Base-by-base conservation (phyloP, 2,329 filamentous ascomycete species). In the Cryphonectria carpinicola region DNA sequence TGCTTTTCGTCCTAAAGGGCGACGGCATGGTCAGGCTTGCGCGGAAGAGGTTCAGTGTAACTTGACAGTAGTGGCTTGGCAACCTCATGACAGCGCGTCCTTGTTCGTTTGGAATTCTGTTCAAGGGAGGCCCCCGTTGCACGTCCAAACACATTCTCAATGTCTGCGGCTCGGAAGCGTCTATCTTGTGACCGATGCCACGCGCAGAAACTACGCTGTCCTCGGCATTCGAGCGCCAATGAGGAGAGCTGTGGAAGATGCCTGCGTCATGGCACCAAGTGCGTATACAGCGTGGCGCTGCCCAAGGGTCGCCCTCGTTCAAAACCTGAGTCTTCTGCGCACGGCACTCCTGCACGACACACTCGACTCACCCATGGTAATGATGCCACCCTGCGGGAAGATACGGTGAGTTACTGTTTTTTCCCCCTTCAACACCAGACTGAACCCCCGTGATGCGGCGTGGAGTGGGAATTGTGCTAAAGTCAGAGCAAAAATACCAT, bases 141-240 rank as follows among this genome's bases (percentile, higher is more conserved):
- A 14, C 13, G n/a, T 14, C n/a, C 37, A n/a, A 49, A n/a, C n/a
- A 54, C 49, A 25, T 54, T 8, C n/a, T 25, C 49, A 22, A 58
- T 32, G 22, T 54, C 49, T 25, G 11, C 49, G 8, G 10, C 49
- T 25, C 49, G 49, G 11, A 54, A 54, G 13, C 56, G 56, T 19
- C 56, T 37, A 7, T 65, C 62, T 28, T 65, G 62, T 28, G 39
- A 65, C 35, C 62, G 62, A 19, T 65, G 62, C n/a, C 62, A 65
- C 28, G 62, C 62, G 7, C 62, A 65, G 11, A 65, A 65, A 19
- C 19, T 65, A 28, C 62, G 62, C 22, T 65, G 62, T 46, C 56
- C 56, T 7, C 49, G 49, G 14, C 11, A 61, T n/a, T 61, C 56
- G 13, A 32, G 14, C 28, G 56, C 28, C 11, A 28, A 61, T n/a